phyloP scores from a whole-genome alignment of 1,284 basidiomycete species.

The Melampsora allii-populina region DNA sequence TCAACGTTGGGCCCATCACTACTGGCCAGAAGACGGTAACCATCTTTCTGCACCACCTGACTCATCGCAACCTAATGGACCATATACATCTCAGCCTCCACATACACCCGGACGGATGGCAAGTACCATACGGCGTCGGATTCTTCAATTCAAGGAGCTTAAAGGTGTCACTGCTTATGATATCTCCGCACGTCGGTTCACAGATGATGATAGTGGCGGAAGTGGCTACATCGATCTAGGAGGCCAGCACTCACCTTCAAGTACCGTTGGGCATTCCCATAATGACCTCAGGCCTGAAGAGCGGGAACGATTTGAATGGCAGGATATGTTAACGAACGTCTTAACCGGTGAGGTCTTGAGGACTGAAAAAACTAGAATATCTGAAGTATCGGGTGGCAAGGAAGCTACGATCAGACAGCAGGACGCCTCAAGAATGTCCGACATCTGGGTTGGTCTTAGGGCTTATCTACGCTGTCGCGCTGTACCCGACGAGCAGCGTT shows the following conservation, averaged over 20 bases:
- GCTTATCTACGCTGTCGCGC: conserved; percentile 68
- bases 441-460: conserved; percentile 39
- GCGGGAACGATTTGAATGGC: conserved; percentile 84
- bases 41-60: conserved; percentile 17
- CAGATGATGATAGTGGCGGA: conserved; percentile 13
- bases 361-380: conserved; percentile 78
- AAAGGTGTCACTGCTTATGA: conserved; percentile 40
- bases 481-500: conserved; percentile 28
- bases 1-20: conserved; percentile 26
- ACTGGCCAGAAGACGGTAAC: conserved; percentile 33
- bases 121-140: conserved; percentile 16
- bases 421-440: conserved; percentile 46
- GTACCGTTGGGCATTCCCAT: conserved; percentile 1
- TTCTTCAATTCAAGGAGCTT: conserved; percentile 32
- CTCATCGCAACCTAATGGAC: conserved; percentile 13
- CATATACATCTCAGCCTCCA: conserved; percentile 16
- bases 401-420: conserved; percentile 45
- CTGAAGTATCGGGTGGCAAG: conserved; percentile 56
- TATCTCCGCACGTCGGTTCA: conserved; percentile 32
- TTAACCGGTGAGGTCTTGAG: conserved; percentile 87
- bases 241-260: conserved; percentile 12
- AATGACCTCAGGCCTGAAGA: conserved; percentile 58
- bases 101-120: conserved; percentile 20
- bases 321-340: conserved; percentile 87
- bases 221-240: conserved; percentile 14